phyloP scores from a whole-genome alignment of 345 rosid species.

The Anacardium occidentale region DNA sequence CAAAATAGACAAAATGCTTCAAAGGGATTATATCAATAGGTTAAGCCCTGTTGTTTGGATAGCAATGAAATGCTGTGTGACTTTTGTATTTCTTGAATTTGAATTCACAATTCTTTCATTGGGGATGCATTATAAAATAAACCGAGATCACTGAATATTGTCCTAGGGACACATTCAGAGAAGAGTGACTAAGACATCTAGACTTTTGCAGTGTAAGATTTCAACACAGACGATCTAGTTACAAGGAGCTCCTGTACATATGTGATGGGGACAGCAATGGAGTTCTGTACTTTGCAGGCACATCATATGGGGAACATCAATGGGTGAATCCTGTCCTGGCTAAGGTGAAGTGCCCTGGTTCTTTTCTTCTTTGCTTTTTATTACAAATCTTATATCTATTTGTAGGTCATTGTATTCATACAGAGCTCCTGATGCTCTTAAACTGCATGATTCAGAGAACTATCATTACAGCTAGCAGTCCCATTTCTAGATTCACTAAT shows the following conservation, averaged over 20 bases:
- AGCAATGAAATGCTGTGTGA: not conserved
- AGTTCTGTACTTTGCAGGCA: slow-evolving; percentile 80
- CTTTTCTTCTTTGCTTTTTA: not conserved
- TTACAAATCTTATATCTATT: not conserved
- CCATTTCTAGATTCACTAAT: slow-evolving; percentile 80
- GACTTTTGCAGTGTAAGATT: slow-evolving; percentile 47
- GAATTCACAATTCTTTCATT: not conserved
- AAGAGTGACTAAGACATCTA: not conserved
- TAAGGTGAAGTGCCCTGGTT: slow-evolving; percentile 46
- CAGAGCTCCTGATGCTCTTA: slow-evolving; percentile 5
- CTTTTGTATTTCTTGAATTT: not conserved
- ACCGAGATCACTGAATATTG: not conserved
- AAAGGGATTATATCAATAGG: not conserved
- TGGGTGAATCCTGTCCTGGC: slow-evolving; percentile 96
- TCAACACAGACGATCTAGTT: slow-evolving; percentile 86
- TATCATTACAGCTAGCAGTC: slow-evolving; percentile 72
- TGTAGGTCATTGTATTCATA: not conserved
- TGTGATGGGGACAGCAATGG: slow-evolving; percentile 99
- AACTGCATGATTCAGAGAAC: slow-evolving; percentile 55
- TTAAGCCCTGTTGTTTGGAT: not conserved
- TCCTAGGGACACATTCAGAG: not conserved
- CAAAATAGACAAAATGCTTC: not conserved
- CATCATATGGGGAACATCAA: slow-evolving; percentile 85
- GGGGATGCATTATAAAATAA: not conserved
- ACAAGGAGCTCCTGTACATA: slow-evolving; percentile 90